Conservation (phyloP, 768 basidiomycete species). For the Mycena chlorophos region DNA sequence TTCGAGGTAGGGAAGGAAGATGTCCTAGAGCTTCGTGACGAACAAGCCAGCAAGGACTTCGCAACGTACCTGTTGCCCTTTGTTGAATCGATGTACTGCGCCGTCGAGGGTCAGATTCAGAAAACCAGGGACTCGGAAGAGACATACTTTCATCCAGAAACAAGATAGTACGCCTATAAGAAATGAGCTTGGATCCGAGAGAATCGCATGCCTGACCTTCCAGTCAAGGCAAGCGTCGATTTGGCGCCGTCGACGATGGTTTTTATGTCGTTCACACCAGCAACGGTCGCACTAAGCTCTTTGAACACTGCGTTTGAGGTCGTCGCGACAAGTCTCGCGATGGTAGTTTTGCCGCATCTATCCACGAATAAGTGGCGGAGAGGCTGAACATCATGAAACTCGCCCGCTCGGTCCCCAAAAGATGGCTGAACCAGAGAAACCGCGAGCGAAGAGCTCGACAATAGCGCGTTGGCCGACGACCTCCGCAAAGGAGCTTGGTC, state of each 20-base stretch:
- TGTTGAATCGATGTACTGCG: slow-evolving; percentile 75
- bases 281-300: slow-evolving; percentile 75
- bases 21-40: slow-evolving; percentile 65
- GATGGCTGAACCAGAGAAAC: slow-evolving; percentile 60
- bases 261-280: slow-evolving; percentile 69
- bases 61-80: slow-evolving; percentile 57
- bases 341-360: slow-evolving; percentile 74
- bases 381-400: slow-evolving; percentile 10
- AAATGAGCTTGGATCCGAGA: neutral
- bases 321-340: slow-evolving; percentile 69
- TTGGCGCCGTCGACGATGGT: slow-evolving; percentile 78
- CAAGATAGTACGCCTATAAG: slow-evolving; percentile 61
- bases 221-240: slow-evolving; percentile 59
- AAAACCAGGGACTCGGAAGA: neutral
- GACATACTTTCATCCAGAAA: slow-evolving; percentile 67
- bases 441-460: slow-evolving; percentile 42
- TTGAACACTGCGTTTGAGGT: slow-evolving; percentile 63
- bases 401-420: slow-evolving; percentile 79
- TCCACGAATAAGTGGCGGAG: neutral
- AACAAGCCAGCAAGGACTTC: neutral
- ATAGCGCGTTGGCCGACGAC: slow-evolving; percentile 62
- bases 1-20: slow-evolving; percentile 82
- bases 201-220: slow-evolving; percentile 43
- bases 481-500: slow-evolving; percentile 62
- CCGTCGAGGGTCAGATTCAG: neutral